Evolutionary conservation across 2,329 filamentous ascomycete species (phyloP).

Genomic region (Pseudohalonectria lignicola): DNA sequence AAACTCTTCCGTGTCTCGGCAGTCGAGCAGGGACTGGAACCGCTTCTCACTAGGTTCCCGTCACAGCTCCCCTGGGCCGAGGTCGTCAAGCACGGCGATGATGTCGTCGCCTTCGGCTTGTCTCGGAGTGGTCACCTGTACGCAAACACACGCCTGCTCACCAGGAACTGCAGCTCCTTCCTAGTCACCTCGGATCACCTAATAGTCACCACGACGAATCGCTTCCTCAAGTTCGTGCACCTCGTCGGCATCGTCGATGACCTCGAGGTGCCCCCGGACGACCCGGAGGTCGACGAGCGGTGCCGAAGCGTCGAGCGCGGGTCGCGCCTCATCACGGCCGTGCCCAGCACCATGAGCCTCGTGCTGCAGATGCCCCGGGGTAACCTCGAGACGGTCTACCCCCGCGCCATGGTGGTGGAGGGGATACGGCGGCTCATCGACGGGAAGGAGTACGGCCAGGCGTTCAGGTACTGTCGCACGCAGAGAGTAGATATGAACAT

Average conservation of each 20-base stretch:
- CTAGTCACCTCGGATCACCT: constrained; percentile 71
- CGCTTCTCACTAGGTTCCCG: constrained; percentile 27
- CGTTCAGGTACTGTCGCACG: constrained; percentile 79
- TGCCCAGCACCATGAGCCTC: constrained; percentile 77
- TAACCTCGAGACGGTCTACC: constrained; percentile 91
- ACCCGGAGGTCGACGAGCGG: constrained; percentile 83
- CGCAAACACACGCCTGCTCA: constrained; percentile 61
- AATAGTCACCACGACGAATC: constrained; percentile 84
- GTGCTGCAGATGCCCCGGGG: constrained; percentile 92
- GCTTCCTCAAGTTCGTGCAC: constrained; percentile 91
- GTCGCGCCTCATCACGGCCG: constrained; percentile 74
- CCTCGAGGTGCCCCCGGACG: constrained; percentile 73
- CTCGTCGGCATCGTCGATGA: constrained; percentile 59
- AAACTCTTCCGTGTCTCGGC: constrained; percentile 27
- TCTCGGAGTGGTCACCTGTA: constrained; percentile 69
- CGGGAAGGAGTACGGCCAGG: constrained; percentile 67
- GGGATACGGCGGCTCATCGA: constrained; percentile 78
- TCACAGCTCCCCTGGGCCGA: constrained; percentile 42
- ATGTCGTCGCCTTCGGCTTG: constrained; percentile 47
- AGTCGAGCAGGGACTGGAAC: constrained; percentile 15
- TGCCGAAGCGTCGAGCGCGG: constrained; percentile 89
- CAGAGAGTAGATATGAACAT: constrained; percentile 98
- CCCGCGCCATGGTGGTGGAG: constrained; percentile 81
- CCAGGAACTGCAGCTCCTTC: constrained; percentile 89
- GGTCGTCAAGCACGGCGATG: constrained; percentile 27